Evolutionary conservation across 768 basidiomycete species (phyloP).

Genomic region (Boletus edulis): DNA sequence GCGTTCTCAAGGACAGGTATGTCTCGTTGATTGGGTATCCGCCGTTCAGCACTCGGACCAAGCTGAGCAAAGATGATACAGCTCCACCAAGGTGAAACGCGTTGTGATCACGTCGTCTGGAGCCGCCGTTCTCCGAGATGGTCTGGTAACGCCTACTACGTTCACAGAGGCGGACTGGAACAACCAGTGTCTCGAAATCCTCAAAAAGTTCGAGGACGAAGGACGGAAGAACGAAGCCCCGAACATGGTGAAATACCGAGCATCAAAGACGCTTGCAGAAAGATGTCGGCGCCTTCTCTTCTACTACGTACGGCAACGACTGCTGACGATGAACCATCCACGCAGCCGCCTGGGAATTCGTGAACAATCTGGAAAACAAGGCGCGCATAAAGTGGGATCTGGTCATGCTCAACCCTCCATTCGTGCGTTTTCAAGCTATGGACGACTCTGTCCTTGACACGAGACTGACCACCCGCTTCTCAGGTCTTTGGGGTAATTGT

Average conservation of each 20-base stretch:
- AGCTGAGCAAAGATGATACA: background rate
- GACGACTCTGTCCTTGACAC: too few relatives aligned
- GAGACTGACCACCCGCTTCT: background rate
- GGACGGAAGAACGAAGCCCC: slow-evolving; percentile 42
- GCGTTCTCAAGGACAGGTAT: slow-evolving; percentile 53
- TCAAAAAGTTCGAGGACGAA: slow-evolving; percentile 44
- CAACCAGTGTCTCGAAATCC: slow-evolving; percentile 36
- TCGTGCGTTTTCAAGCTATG: slow-evolving; percentile 18
- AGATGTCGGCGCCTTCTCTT: slow-evolving; percentile 33
- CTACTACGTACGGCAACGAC: background rate
- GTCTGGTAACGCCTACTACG: slow-evolving; percentile 19
- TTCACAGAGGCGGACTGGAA: slow-evolving; percentile 65
- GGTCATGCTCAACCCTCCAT: slow-evolving; percentile 39
- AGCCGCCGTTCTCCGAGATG: slow-evolving; percentile 42
- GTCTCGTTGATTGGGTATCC: background rate
- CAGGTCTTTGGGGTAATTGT: slow-evolving; percentile 31
- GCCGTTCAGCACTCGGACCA: too few relatives aligned
- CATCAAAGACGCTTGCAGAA: slow-evolving; percentile 68
- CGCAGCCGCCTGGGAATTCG: slow-evolving; percentile 49
- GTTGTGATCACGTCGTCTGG: slow-evolving; percentile 67
- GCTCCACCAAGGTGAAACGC: slow-evolving; percentile 52
- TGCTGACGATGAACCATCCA: background rate
- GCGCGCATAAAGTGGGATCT: slow-evolving; percentile 38
- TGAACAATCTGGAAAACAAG: slow-evolving; percentile 30
- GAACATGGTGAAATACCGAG: slow-evolving; percentile 44